These are phyloP conservation scores for Botrytis tulipae DNA, from an alignment of 2,329 filamentous ascomycete genomes.

Conservation along the genomic window DNA sequence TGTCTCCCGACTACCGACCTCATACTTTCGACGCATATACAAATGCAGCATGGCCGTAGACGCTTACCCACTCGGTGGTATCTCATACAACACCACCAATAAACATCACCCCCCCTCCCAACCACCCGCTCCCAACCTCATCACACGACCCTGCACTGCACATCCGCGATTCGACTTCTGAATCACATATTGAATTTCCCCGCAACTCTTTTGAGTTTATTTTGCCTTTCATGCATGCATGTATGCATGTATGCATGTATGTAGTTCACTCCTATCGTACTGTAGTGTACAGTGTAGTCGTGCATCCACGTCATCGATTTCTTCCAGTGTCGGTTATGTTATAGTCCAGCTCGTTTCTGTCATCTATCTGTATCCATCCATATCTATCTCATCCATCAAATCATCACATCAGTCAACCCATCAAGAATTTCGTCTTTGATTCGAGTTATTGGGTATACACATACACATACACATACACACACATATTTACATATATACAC, in stretches of 20 bases:
- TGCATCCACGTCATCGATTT: neutral
- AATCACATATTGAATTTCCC: neutral
- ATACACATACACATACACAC: neutral
- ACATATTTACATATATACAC: neutral
- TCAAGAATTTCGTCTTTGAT: neutral
- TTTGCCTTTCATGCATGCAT: neutral
- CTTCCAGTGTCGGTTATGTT: neutral
- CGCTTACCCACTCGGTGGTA: neutral
- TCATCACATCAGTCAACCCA: neutral
- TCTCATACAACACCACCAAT: neutral
- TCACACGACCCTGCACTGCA: conserved; percentile 7
- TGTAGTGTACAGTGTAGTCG: neutral
- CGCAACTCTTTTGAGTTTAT: neutral
- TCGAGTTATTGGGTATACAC: neutral
- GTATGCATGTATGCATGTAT: neutral
- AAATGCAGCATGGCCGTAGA: neutral
- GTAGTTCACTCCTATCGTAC: neutral
- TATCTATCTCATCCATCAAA: neutral
- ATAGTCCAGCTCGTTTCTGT: neutral
- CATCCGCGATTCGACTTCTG: neutral
- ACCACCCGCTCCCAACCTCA: neutral
- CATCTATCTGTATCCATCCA: neutral
- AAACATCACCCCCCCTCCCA: neutral
- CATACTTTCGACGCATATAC: neutral
- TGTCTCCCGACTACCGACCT: neutral